These are phyloP conservation scores for Calocybe cyanea DNA, from an alignment of 768 basidiomycete genomes.

Conservation along the genomic window DNA sequence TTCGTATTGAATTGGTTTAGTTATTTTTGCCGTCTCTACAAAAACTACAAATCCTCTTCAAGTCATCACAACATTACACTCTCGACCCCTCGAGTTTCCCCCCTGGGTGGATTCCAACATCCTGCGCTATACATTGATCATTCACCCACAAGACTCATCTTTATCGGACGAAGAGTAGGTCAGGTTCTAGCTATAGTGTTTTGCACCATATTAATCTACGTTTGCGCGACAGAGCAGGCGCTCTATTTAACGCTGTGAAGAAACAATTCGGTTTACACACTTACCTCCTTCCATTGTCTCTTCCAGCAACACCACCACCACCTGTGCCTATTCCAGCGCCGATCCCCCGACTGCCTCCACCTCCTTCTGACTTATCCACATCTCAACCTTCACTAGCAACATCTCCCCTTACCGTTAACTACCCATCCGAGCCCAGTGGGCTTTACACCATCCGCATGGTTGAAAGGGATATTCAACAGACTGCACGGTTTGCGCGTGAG, in stretches of 20 bases:
- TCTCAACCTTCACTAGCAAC: conserved; percentile 9
- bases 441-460: conserved; percentile 50
- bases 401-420: conserved; percentile 17
- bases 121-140: conserved; percentile 71
- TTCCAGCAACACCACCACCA: conserved; percentile 61
- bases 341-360: conserved; percentile 64
- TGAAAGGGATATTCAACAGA: conserved; percentile 71
- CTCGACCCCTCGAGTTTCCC: conserved; percentile 64
- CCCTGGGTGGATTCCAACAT: conserved; percentile 75
- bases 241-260: conserved; percentile 83
- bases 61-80: conserved; percentile 71
- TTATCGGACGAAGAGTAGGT: conserved; percentile 80
- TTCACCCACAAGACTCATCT: conserved; percentile 67
- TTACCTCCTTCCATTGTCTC: conserved; percentile 59
- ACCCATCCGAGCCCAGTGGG: conserved; percentile 21
- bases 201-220: conserved; percentile 1
- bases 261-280: conserved; percentile 81
- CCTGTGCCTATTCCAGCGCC: conserved; percentile 65
- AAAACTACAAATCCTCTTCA: conserved; percentile 79
- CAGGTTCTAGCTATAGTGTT: neutral
- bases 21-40: conserved; percentile 80
- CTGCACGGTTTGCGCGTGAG: conserved; percentile 79
- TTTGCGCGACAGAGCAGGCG: conserved; percentile 55
- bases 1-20: conserved; percentile 35
- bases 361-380: conserved; percentile 23